phyloP scores from a whole-genome alignment of 75 land plant genomes.

The Chamaecyparis obtusa region DNA sequence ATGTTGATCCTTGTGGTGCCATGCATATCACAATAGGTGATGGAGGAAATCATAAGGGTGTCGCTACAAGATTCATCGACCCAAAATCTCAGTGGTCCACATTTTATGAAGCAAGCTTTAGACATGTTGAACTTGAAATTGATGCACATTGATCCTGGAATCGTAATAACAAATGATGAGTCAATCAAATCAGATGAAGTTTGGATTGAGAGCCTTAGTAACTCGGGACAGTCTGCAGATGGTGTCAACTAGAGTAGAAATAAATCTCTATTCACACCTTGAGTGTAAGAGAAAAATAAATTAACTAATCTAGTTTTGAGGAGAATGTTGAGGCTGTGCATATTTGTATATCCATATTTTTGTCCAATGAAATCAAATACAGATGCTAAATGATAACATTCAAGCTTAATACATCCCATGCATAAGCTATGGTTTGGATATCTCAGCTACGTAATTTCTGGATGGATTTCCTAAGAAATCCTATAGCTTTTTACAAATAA shows the following conservation, averaged over 20 bases:
- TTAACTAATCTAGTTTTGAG: background rate
- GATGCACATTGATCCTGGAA: conserved; percentile 99
- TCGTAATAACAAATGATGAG: conserved; percentile 87
- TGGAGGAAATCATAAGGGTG: conserved; percentile 50
- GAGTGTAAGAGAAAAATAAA: background rate
- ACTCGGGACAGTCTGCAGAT: conserved; percentile 17
- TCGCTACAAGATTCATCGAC: conserved; percentile 39
- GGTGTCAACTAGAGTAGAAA: background rate
- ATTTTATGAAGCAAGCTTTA: conserved; percentile 95
- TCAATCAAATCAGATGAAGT: conserved; percentile 67
- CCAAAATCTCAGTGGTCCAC: conserved; percentile 89
- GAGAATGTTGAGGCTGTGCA: background rate
- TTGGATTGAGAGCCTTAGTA: conserved; percentile 60
- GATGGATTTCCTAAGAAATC: background rate
- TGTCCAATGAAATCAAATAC: background rate
- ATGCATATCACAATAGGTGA: conserved; percentile 9
- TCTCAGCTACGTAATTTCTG: background rate
- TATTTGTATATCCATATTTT: background rate
- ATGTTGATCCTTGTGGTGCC: conserved; percentile 33
- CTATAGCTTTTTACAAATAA: background rate
- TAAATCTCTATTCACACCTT: background rate
- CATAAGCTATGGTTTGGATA: background rate
- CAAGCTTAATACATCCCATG: background rate
- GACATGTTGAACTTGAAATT: conserved; percentile 81
- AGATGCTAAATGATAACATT: background rate